Base-by-base conservation (phyloP, 345 rosid species). In the Carallia brachiata region DNA sequence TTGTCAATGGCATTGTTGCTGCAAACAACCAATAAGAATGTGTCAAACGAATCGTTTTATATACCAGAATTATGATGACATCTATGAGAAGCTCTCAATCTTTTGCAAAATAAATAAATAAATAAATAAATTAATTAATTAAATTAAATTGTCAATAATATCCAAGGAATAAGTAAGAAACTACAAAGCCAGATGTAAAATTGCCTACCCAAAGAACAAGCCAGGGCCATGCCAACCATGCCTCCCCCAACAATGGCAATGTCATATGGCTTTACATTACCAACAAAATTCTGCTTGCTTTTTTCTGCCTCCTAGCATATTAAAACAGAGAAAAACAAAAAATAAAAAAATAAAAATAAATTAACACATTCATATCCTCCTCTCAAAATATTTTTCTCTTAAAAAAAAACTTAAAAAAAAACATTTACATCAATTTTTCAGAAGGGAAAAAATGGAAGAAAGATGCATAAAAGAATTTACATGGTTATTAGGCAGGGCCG, bases 211-310 rank as follows among this genome's bases (percentile, higher is more conserved):
- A 94, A 76, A 13, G 98, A 91, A 85, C 93, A 91, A 70, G 98
- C 97, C 59, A 94, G 77, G 77, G 97, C 92, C 82, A 94, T 85
- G 75, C 98, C 97, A 75, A 94, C 99, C 97, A 94, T 89, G 80
- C 97, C 97, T 65, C 97, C 97, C 28, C 99, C 97, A 54, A 91
- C 93, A 68, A 93, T 86, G 66, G 97, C 97, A 82, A 92, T 76
- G 73, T 94, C 97, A 72, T 87, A 88, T 58, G 82, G 87, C 6
- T 79, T 77, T 66, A 58, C 75, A 72, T 77, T 57, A 7, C 50
- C 77, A 36, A 28, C 59, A 8, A 72, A 36, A 36, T 53, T 55
- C 53, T 18, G 80, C 79, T 76, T 75, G 62, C 34, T 32, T 32
- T 70, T 77, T 39, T 74, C 70, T 18, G 58, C 47, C 74, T 79